Evolutionary conservation across 139 green algal species (phyloP).

Genomic region (Chlamydomonas applanata): DNA sequence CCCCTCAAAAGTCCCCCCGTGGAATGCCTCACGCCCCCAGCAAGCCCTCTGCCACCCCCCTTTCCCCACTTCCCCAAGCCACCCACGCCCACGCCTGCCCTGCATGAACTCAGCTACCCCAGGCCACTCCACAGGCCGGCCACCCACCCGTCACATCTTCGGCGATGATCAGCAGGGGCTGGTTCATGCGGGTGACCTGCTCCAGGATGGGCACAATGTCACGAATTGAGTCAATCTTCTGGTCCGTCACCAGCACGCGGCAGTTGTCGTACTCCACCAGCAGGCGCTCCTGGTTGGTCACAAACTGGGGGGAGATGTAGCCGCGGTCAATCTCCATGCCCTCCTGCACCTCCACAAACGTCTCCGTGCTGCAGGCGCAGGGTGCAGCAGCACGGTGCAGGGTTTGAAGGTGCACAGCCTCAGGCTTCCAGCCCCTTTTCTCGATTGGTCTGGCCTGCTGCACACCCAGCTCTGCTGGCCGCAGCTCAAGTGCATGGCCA

Average conservation of each 20-base stretch:
- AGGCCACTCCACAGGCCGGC: neutral
- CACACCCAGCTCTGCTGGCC: too few species aligned
- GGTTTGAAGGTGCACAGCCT: neutral
- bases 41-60: too few species aligned
- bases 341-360: constrained; percentile 76
- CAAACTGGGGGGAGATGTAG: constrained; percentile 97
- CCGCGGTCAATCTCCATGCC: constrained; percentile 97
- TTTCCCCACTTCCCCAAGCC: too few species aligned
- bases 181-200: constrained; percentile 74
- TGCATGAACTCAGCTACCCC: too few species aligned
- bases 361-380: constrained; percentile 37
- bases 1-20: too few species aligned
- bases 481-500: too few species aligned
- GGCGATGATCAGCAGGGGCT: constrained; percentile 92
- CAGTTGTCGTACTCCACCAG: constrained; percentile 91
- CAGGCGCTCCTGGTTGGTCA: constrained; percentile 91
- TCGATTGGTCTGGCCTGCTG: too few species aligned
- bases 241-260: constrained; percentile 92
- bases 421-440: neutral
- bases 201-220: constrained; percentile 81
- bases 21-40: too few species aligned
- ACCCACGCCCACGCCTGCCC: too few species aligned
- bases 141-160: constrained; percentile 83
- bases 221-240: constrained; percentile 82
- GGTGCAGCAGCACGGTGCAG: constrained; percentile 9